Evolutionary conservation across 169 alveolate genomes (phyloP).

Genomic region (Plasmodium vinckei): DNA sequence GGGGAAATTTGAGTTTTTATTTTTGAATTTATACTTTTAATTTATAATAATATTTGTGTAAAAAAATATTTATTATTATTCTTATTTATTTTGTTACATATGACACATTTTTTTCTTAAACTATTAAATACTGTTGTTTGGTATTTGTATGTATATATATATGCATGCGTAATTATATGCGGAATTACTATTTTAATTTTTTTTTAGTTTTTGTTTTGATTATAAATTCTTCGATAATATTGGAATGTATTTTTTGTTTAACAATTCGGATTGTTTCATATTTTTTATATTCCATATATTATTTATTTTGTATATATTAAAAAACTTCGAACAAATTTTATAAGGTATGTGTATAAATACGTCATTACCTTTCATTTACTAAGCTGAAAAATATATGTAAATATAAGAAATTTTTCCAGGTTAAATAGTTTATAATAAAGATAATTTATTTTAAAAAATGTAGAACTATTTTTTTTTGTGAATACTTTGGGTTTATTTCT

Average conservation of each 20-base stretch:
- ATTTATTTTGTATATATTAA: background rate
- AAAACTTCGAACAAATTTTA: slow-evolving; percentile 13
- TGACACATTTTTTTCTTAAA: background rate
- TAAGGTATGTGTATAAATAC: slow-evolving; percentile 12
- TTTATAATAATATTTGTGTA: background rate
- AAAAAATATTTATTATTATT: background rate
- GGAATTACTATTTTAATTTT: background rate
- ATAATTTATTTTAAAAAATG: slow-evolving; percentile 16
- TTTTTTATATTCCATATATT: background rate
- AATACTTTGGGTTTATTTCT: background rate
- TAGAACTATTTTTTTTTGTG: slow-evolving; percentile 10
- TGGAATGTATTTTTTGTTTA: slow-evolving; percentile 11
- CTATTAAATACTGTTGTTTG: slow-evolving; percentile 2
- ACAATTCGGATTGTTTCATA: background rate
- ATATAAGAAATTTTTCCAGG: background rate
- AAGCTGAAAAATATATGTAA: background rate
- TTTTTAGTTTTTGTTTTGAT: background rate
- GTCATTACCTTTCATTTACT: slow-evolving; percentile 1
- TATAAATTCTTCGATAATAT: background rate
- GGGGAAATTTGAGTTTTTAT: background rate
- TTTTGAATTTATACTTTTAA: slow-evolving; percentile 1
- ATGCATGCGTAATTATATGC: slow-evolving; percentile 2
- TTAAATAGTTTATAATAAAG: background rate
- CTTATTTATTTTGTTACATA: background rate
- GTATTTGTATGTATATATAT: slow-evolving; percentile 11